These are phyloP conservation scores for Secale cereale DNA, from an alignment of 176 grass and related monocot genomes.

Conservation along the genomic window DNA sequence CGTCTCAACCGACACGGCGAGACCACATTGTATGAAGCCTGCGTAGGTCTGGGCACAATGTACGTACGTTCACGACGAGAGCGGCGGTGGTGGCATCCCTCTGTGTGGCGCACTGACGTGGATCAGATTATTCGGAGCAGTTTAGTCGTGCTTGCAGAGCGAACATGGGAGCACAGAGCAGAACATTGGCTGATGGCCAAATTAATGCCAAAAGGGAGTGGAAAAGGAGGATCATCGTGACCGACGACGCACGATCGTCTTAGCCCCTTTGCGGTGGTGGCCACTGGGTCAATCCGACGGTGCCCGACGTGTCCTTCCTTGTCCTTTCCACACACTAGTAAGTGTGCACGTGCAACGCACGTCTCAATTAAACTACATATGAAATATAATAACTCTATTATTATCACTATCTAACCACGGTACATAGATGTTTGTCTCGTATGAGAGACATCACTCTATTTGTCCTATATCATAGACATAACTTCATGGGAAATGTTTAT, in stretches of 20 bases:
- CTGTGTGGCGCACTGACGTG: not conserved
- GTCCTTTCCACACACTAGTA: not conserved
- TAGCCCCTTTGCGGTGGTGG: not conserved
- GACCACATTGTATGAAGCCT: not conserved
- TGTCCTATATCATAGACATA: no score
- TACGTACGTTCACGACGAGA: not conserved
- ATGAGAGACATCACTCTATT: no score
- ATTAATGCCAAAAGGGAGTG: not conserved
- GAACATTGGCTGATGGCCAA: constrained; percentile 7
- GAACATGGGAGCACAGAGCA: constrained; percentile 4
- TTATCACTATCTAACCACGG: no score
- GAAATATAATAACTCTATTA: no score
- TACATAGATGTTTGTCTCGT: no score
- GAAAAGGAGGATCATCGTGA: not conserved
- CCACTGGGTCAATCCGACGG: constrained; percentile 27
- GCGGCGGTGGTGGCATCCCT: not conserved
- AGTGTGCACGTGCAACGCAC: no score
- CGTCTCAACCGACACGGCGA: not conserved
- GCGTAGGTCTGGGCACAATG: not conserved
- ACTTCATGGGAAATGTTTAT: no score
- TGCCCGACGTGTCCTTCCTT: not conserved
- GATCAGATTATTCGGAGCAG: not conserved
- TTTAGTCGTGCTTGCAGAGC: not conserved
- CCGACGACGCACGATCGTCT: not conserved
- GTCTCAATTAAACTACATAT: no score